Conservation (phyloP, 1,139 yeast genomes). For the Wickerhamomyces sp. region DNA sequence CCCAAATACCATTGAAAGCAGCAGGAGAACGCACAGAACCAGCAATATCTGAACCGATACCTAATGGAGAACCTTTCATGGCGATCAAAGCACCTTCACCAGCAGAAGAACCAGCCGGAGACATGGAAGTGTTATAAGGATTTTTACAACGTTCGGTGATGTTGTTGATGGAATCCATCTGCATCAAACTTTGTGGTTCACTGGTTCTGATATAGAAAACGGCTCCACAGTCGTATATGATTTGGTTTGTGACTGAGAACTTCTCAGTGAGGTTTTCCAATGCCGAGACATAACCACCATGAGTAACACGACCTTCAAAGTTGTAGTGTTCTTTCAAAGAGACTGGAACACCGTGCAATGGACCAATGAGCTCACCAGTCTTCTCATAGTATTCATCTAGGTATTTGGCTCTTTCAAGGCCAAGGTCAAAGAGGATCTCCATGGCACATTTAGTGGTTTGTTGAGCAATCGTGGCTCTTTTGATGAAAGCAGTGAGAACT, state of each 20-base stretch:
- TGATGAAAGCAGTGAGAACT: slow-evolving; percentile 29
- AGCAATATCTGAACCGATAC: slow-evolving; percentile 76
- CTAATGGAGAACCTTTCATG: slow-evolving; percentile 60
- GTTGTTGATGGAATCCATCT: slow-evolving; percentile 44
- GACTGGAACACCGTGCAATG: slow-evolving; percentile 75
- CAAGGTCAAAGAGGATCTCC: slow-evolving; percentile 54
- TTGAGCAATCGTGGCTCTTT: slow-evolving; percentile 41
- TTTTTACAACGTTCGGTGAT: slow-evolving; percentile 49
- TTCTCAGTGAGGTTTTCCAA: slow-evolving; percentile 44
- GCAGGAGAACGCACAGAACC: slow-evolving; percentile 77
- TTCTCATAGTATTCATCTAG: slow-evolving; percentile 47
- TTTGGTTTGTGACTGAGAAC: slow-evolving; percentile 46
- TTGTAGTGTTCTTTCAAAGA: slow-evolving; percentile 72
- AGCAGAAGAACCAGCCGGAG: slow-evolving; percentile 70
- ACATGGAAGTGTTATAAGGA: slow-evolving; percentile 45
- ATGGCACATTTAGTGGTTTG: slow-evolving; percentile 55
- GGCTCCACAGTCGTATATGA: slow-evolving; percentile 62
- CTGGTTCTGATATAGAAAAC: slow-evolving; percentile 53
- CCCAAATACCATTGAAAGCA: slow-evolving; percentile 62
- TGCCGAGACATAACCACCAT: slow-evolving; percentile 57
- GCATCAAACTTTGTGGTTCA: slow-evolving; percentile 55
- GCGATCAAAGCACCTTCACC: slow-evolving; percentile 73
- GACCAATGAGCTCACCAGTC: slow-evolving; percentile 62
- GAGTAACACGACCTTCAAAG: slow-evolving; percentile 50
- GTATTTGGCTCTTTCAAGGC: slow-evolving; percentile 47